Conservation (phyloP, 805 yeast genomes). For the Grigorovia transvaalensis region DNA sequence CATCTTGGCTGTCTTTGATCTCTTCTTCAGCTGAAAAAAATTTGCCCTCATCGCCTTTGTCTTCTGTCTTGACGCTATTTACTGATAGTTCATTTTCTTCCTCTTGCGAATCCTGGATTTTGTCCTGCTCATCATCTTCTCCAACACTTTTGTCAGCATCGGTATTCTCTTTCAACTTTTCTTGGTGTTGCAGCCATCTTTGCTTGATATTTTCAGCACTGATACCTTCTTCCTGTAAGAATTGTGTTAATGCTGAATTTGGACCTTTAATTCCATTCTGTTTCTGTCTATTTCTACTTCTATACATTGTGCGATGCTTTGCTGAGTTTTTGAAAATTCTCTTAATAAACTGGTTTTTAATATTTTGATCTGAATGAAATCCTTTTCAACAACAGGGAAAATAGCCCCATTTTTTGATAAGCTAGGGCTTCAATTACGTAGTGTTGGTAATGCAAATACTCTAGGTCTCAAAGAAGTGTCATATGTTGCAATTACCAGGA, state of each 20-base stretch:
- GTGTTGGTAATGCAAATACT: too few relatives aligned
- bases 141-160: background rate
- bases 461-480: too few relatives aligned
- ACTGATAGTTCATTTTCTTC: background rate
- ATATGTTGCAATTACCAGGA: too few relatives aligned
- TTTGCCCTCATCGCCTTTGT: background rate
- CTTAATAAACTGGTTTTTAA: background rate
- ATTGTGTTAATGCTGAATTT: constrained; percentile 84
- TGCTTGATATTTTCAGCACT: constrained; percentile 66
- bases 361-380: background rate
- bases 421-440: too few relatives aligned
- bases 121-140: background rate
- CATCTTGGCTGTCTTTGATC: background rate
- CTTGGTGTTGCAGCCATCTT: constrained; percentile 30
- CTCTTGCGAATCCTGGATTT: background rate
- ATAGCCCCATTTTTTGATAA: too few relatives aligned
- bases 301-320: constrained; percentile 11
- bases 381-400: too few relatives aligned
- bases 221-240: constrained; percentile 81
- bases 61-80: background rate
- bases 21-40: background rate
- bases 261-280: constrained; percentile 37
- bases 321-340: background rate
- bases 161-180: constrained; percentile 1
- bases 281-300: constrained; percentile 18